A percentile compares a stretch with the other conserved stretches of the same genome.
Evolutionary conservation across 129 eudicot genomes (phyloP).

Genomic region (Saussurea involucrata): DNA sequence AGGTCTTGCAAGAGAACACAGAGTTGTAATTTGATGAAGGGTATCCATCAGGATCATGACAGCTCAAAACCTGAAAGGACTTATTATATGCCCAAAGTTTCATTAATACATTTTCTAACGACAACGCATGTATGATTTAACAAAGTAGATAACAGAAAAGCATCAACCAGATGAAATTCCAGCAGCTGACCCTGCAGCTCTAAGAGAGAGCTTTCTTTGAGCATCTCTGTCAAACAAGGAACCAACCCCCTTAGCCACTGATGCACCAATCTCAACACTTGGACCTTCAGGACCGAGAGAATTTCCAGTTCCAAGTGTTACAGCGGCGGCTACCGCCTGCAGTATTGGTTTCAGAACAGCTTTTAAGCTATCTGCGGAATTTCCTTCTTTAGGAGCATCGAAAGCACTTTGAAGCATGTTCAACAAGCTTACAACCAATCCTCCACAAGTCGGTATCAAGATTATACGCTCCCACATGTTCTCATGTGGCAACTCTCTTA

Average conservation of each 20-base stretch:
- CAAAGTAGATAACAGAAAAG: constrained; percentile 13
- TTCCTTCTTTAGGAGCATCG: constrained; percentile 39
- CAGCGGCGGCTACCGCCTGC: constrained; percentile 74
- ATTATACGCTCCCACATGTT: constrained; percentile 53
- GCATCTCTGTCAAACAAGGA: constrained; percentile 46
- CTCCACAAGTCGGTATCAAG: constrained; percentile 80
- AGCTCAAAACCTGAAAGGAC: neutral
- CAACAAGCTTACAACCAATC: constrained; percentile 61
- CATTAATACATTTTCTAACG: neutral
- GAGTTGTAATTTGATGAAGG: neutral
- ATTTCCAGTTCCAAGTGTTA: constrained; percentile 93
- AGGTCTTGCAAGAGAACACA: neutral
- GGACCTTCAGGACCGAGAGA: constrained; percentile 99
- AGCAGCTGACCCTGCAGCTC: constrained; percentile 97
- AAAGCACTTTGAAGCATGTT: constrained; percentile 46
- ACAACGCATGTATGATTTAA: neutral
- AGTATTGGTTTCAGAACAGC: constrained; percentile 52
- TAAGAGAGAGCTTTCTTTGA: constrained; percentile 62
- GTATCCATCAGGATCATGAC: neutral
- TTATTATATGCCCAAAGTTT: neutral
- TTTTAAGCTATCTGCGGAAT: constrained; percentile 30
- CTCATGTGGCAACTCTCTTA: constrained; percentile 62
- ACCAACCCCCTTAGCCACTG: constrained; percentile 73
- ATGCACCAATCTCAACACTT: constrained; percentile 92
- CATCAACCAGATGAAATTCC: constrained; percentile 94